A percentile compares a stretch with the other conserved stretches of the same genome.
phyloP scores from a whole-genome alignment of 208 protist species.

The Wallacemonas sp. region DNA sequence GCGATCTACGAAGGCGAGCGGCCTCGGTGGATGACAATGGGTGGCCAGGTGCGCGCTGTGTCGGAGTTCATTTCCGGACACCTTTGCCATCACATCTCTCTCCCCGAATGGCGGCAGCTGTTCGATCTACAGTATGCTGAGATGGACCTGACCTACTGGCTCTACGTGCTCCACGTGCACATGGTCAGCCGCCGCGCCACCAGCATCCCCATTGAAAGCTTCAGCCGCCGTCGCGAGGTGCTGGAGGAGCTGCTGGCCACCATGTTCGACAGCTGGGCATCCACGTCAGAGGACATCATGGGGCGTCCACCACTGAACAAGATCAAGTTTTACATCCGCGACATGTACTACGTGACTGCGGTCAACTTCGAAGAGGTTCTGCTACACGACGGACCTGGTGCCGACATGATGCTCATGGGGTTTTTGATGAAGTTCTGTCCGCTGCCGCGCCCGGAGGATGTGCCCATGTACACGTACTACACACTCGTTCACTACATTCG shows the following conservation, averaged over 20 bases:
- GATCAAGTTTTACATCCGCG: conserved; percentile 86
- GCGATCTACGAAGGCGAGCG: conserved; percentile 82
- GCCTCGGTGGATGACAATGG: conserved; percentile 81
- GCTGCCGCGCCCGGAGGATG: conserved; percentile 81
- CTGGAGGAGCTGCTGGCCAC: conserved; percentile 85
- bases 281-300: conserved; percentile 87
- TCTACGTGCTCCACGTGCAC: conserved; percentile 89
- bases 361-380: conserved; percentile 90
- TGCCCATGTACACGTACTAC: conserved; percentile 91
- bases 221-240: conserved; percentile 85
- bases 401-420: conserved; percentile 86
- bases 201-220: conserved; percentile 83
- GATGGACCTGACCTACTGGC: conserved; percentile 89
- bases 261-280: conserved; percentile 85
- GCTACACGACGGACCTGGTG: conserved; percentile 73
- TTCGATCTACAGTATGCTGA: conserved; percentile 88
- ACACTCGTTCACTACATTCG: conserved; percentile 91
- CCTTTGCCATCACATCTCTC: conserved; percentile 84
- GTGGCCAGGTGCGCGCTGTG: conserved; percentile 78
- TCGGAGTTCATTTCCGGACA: conserved; percentile 89
- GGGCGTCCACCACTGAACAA: conserved; percentile 83
- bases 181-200: conserved; percentile 80
- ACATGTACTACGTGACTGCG: conserved; percentile 91
- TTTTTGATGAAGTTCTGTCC: conserved; percentile 91
- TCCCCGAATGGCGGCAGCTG: conserved; percentile 76